Evolutionary conservation across 257 asterid species (phyloP).

Genomic region (Catharanthus roseus): DNA sequence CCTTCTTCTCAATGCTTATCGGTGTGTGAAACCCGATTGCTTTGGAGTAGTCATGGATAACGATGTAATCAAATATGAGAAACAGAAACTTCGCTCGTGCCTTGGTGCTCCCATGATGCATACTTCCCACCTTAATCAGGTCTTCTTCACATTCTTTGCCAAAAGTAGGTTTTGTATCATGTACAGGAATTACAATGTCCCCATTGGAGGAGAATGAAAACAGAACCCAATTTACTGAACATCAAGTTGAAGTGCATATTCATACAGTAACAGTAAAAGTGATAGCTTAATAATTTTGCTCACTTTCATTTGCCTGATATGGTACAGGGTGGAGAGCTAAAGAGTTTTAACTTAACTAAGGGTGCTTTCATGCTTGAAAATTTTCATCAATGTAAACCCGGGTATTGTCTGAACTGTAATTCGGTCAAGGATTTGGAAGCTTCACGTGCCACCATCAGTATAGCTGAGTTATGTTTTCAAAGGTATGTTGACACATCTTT

Average conservation of each 20-base stretch:
- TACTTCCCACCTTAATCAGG: constrained; percentile 43
- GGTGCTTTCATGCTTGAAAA: constrained; percentile 43
- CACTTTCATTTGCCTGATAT: neutral
- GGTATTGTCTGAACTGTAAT: constrained; percentile 59
- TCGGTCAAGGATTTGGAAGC: constrained; percentile 52
- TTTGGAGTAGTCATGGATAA: constrained; percentile 65
- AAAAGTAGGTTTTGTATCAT: neutral
- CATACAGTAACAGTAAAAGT: no score
- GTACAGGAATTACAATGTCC: neutral
- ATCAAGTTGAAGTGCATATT: no score
- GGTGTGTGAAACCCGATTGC: constrained; percentile 57
- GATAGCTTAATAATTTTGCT: no score
- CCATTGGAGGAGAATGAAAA: neutral
- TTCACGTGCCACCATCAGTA: constrained; percentile 32
- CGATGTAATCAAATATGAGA: constrained; percentile 44
- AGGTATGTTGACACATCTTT: constrained; percentile 37
- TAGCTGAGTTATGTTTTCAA: constrained; percentile 41
- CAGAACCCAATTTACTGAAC: no score
- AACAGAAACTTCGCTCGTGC: constrained; percentile 35
- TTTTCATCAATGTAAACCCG: constrained; percentile 37
- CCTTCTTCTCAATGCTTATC: constrained; percentile 60
- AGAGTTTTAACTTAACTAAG: constrained; percentile 26
- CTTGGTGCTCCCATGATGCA: constrained; percentile 17
- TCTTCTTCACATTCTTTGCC: constrained; percentile 18
- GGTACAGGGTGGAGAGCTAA: constrained; percentile 34